Conservation (phyloP, 140 eudicot species). For the Senecio squalidus region DNA sequence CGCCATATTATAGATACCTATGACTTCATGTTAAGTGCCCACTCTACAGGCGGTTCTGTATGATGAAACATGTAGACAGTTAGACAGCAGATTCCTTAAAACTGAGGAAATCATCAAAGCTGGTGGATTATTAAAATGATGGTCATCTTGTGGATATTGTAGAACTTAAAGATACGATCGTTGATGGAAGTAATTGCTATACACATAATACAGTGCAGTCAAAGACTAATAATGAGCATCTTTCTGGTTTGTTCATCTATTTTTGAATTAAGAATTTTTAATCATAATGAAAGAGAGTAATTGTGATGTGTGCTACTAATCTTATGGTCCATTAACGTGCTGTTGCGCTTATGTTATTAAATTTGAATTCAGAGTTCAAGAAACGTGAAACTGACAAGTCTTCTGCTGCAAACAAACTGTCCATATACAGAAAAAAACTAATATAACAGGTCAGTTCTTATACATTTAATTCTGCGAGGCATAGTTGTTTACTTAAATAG, state of each 20-base stretch:
- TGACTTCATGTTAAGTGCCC: not conserved
- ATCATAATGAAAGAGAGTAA: slow-evolving; percentile 1
- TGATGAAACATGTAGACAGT: slow-evolving; percentile 45
- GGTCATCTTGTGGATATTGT: slow-evolving; percentile 75
- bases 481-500: not conserved
- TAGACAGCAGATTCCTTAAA: slow-evolving; percentile 68
- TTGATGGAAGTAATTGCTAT: slow-evolving; percentile 29
- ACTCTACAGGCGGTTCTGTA: slow-evolving; percentile 49
- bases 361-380: slow-evolving; percentile 15
- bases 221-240: slow-evolving; percentile 21
- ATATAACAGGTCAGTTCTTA: slow-evolving; percentile 11
- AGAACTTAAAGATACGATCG: slow-evolving; percentile 26
- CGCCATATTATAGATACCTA: not conserved
- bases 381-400: slow-evolving; percentile 12
- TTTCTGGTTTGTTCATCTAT: slow-evolving; percentile 37
- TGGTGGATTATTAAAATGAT: slow-evolving; percentile 57
- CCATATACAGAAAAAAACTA: slow-evolving; percentile 1
- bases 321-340: not conserved
- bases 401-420: not conserved
- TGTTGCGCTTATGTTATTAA: slow-evolving; percentile 1
- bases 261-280: not conserved
- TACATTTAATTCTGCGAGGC: slow-evolving; percentile 16
- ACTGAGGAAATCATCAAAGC: slow-evolving; percentile 53
- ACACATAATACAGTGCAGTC: slow-evolving; percentile 15
- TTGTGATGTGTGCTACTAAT: not conserved